Evolutionary conservation across 352 stramenopile genomes (phyloP), one percentile per base, ranked within the genome.

Genomic region (Phytophthora cactorum): DNA sequence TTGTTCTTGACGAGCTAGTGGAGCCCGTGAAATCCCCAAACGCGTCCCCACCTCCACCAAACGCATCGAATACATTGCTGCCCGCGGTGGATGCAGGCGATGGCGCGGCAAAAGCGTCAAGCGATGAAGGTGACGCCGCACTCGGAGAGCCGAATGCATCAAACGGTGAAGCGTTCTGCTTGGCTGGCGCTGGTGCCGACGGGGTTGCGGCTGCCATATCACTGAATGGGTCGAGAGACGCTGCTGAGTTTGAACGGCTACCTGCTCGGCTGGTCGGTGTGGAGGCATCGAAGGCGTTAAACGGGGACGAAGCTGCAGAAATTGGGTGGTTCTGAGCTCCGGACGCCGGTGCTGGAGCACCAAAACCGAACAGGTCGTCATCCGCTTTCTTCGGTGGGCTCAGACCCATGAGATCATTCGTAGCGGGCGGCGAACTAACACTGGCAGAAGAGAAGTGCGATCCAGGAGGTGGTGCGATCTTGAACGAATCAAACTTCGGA

Each of bases 341-440:
- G 4, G 66, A 44, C 9, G 73, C 29, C 43, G 70, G 44, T 44
- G 70, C 52, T 45, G 81, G 66, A 3, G 78, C 57, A 14, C 87
- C 76, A 57, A 93, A 89, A 3, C 74, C 75, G 50, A 89, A 92
- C 11, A 77, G 83, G 43, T 89, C 78, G 36, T 89, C 80, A 11
- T 77, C 47, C 15, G 57, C 53, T 62, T 72, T 68, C 45, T 79
- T 81, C 29, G 68, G 57, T 8, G 86, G 73, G 38, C 81, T 89
- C 34, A 91, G 82, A 32, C 80, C 85, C 69, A 95, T 81, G 22
- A 93, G 86, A 71, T 92, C 82, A 58, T 79, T 88, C 51, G 70
- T 55, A 15, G 60, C 47, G 11, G 77, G 70, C 2, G 64, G 47
- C 1, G 64, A 22, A 51, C 44, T 58, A 52, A 53, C 51, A 67